Evolutionary conservation across 345 rosid genomes (phyloP), one percentile per base, ranked within the genome.

Genomic region (Populus simonii): DNA sequence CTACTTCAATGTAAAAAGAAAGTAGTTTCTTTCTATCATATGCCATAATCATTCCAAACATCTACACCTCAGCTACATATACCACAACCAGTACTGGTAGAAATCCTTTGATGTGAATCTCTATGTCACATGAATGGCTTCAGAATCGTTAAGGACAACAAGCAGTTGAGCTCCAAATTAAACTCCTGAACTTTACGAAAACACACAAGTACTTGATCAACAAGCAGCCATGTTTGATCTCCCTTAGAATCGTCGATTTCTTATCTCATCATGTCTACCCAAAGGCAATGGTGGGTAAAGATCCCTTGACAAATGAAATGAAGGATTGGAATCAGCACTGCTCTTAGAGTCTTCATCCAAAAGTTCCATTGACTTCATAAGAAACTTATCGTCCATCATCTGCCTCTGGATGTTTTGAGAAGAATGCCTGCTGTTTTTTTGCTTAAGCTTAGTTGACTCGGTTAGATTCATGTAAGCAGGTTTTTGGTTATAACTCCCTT

Each of bases 391-490:
- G 59, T 80, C 88, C 70, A 76, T 36, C 15, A 55, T n/a, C 65
- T 69, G 82, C 80, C 76, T 83, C 39, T 74, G 85, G 75, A 71
- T 45, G 49, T 80, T 75, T 22, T 79, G 66, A 63, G 86, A 76
- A 70, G 87, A 76, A 75, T 82, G 75, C 70, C 84, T 87, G 75
- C 80, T 78, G 35, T 82, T 80, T 66, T 87, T 89, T 65, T 87
- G 92, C 87, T 91, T 93, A n/a, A 96, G 96, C 80, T 90, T 93
- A 22, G 81, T 89, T 38, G 94, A 92, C 72, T 87, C 87, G 0
- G 99, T 96, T 35, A 87, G 85, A 72, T 79, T 90, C 98, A 96
- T 91, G 86, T 87, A 96, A 78, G 93, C 84, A 1, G 97, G 98
- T 75, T 92, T 91, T 35, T 79, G 82, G 72, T 79, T 72, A 16